phyloP scores from a whole-genome alignment of 805 yeast genomes.

The Candida maesae region DNA sequence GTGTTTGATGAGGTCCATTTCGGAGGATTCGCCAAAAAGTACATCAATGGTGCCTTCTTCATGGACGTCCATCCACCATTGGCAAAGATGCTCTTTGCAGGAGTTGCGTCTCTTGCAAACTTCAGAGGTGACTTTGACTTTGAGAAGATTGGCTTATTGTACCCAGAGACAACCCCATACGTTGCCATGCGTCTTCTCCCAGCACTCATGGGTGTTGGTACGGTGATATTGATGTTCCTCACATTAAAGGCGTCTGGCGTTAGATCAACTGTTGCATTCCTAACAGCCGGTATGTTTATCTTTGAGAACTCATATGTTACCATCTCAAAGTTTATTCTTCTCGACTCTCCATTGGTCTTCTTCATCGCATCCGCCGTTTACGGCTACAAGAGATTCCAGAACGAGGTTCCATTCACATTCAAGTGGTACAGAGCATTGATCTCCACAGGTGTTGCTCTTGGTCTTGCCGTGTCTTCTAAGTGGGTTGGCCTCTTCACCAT shows the following conservation, averaged over 20 bases:
- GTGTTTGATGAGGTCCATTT: constrained; percentile 94
- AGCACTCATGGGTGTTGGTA: constrained; percentile 63
- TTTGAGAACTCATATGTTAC: constrained; percentile 68
- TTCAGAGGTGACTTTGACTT: constrained; percentile 69
- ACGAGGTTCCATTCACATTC: constrained; percentile 55
- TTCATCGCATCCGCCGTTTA: constrained; percentile 72
- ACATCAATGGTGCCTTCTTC: constrained; percentile 59
- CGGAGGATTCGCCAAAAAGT: constrained; percentile 92
- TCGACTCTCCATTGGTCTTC: constrained; percentile 73
- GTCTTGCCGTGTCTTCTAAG: constrained; percentile 69
- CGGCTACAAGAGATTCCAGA: constrained; percentile 62
- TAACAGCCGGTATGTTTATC: constrained; percentile 51
- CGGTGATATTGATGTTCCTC: constrained; percentile 59
- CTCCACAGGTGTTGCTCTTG: constrained; percentile 66
- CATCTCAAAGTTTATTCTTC: constrained; percentile 67
- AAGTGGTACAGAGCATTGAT: constrained; percentile 57
- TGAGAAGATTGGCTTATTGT: constrained; percentile 59
- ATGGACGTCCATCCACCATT: constrained; percentile 81
- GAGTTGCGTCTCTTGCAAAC: constrained; percentile 62
- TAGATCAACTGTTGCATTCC: constrained; percentile 56
- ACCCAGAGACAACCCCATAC: constrained; percentile 58
- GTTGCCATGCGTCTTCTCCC: constrained; percentile 67
- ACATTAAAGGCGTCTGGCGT: constrained; percentile 75
- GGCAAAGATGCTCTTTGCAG: constrained; percentile 72
- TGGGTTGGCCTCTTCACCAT: constrained; percentile 85